Conservation (phyloP, 2,329 filamentous ascomycete species). For the Phialocephala subalpina region DNA sequence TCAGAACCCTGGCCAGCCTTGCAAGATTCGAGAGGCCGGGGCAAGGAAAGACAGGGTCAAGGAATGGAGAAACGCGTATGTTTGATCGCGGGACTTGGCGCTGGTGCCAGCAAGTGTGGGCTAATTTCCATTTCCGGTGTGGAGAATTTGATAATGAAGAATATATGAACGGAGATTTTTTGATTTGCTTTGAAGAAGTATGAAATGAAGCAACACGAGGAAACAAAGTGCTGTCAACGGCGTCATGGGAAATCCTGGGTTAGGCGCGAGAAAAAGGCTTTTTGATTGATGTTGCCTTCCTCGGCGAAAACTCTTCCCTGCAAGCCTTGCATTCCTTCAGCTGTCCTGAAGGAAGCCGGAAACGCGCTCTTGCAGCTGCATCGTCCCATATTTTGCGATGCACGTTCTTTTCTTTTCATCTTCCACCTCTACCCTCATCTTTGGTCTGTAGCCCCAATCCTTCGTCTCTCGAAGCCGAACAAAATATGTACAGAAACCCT, state of each 20-base stretch:
- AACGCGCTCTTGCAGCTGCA: slow-evolving; percentile 7
- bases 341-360: not conserved
- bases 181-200: not conserved
- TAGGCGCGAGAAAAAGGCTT: not conserved
- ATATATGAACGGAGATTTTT: not conserved
- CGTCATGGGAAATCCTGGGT: not conserved
- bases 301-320: not conserved
- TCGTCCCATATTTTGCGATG: not conserved
- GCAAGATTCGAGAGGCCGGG: not conserved
- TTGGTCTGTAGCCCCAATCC: slow-evolving; percentile 3
- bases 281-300: slow-evolving; percentile 7
- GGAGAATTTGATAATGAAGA: not conserved
- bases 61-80: slow-evolving; percentile 4
- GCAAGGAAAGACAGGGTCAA: not conserved
- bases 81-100: slow-evolving; percentile 6
- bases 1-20: slow-evolving; percentile 1
- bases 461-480: not conserved
- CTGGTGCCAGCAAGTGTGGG: not conserved
- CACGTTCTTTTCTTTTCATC: not conserved
- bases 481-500: slow-evolving; percentile 9
- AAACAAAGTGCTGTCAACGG: not conserved
- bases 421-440: not conserved
- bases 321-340: not conserved
- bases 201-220: slow-evolving; percentile 1
- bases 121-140: slow-evolving; percentile 1